These are phyloP conservation scores for Pestalotiopsis sp. DNA, from an alignment of 2,329 filamentous ascomycete species.

Conservation along the genomic window DNA sequence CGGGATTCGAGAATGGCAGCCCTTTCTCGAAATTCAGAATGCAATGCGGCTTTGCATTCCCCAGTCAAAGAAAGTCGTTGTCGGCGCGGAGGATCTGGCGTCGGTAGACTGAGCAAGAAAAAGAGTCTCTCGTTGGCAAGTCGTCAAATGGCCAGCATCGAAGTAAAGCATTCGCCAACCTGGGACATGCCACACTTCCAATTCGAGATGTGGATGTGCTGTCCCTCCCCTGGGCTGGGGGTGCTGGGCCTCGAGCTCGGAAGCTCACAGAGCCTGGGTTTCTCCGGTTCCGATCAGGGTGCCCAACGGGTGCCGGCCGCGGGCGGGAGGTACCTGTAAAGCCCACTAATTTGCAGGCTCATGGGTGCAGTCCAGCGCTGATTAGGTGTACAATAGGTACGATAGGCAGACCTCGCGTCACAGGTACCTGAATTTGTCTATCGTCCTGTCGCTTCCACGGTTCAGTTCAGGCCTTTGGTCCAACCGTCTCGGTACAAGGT, in stretches of 20 bases:
- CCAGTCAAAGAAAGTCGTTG: not conserved
- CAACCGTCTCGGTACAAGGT: no score
- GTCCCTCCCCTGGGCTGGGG: conserved; percentile 1
- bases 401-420: no score
- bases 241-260: not conserved
- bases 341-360: no score
- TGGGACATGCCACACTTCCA: conserved; percentile 11
- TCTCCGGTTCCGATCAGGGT: conserved; percentile 1
- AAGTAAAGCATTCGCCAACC: not conserved
- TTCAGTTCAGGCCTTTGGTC: no score
- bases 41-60: conserved; percentile 14
- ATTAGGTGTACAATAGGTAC: no score
- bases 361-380: not conserved
- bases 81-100: not conserved
- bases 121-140: not conserved
- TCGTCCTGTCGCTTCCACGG: no score
- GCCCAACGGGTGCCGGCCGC: not conserved
- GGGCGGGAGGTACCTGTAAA: not conserved
- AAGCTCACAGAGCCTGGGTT: not conserved
- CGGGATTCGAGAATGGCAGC: not conserved
- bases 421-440: not conserved
- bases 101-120: not conserved
- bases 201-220: conserved; percentile 10
- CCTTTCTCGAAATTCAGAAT: not conserved
- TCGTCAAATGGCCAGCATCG: conserved; percentile 11